Base-by-base conservation (phyloP, 2,329 filamentous ascomycete species). In the Fusarium lyarnte region DNA sequence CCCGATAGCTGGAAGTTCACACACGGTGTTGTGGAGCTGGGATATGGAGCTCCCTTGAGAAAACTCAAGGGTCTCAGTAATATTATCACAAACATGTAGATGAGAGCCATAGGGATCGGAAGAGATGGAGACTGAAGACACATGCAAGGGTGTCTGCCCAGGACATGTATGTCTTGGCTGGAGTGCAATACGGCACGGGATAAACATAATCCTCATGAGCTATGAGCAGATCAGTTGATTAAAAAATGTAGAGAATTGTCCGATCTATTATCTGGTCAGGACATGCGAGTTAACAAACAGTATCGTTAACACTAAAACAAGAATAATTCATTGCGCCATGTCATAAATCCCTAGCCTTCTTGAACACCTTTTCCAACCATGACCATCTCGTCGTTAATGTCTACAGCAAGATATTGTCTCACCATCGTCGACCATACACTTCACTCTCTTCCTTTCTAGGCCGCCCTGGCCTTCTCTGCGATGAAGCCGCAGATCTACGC, bases 1-100 rank as follows among this genome's bases (percentile, higher is more conserved):
- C 82, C 84, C 45, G 84, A 85, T 57, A 90, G 89, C n/a, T 94
- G 90, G 89, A 83, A 87, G 62, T 92, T 92, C 76, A 86, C 87
- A 3, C 87, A 84, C 70, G 89, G 88, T 2, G 85, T 92, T 10
- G 86, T 92, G 16, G 86, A 89, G 65, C 67, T 92, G 21, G 90
- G 90, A 14, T 92, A 92, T 76, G 89, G 85, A 11, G 63, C 79
- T 66, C 25, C 65, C 8, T 66, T 54, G 3, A 81, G 80, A 27
- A 87, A 85, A 80, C 57, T 81, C 25, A 74, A 77, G 57, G 85
- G 83, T 9, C 49, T 87, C 49, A 60, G 77, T 21, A 82, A 81
- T 62, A 81, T 87, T 36, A 58, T 87, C 59, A 80, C 81, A 74
- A 86, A 87, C 70, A 81, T 80, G 77, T 85, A 77, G 71, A 59